Conservation (phyloP, 1,284 basidiomycete genomes). For the Cyathus olla region DNA sequence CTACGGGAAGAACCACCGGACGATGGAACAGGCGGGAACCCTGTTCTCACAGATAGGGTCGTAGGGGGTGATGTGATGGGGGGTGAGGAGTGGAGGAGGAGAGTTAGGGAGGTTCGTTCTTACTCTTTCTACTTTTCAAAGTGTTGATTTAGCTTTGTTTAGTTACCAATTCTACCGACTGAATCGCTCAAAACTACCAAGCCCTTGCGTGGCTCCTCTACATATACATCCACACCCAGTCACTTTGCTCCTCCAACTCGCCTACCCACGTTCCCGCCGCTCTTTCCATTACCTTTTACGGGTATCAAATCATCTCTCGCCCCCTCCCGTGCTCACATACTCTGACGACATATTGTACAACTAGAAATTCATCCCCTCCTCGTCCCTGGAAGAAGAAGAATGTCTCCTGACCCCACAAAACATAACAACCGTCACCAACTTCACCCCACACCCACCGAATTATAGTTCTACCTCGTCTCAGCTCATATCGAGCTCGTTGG, state of each 20-base stretch:
- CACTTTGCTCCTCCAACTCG: too few species aligned
- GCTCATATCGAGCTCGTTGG: slow-evolving; percentile 94
- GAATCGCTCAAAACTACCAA: slow-evolving; percentile 67
- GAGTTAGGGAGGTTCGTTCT: slow-evolving; percentile 66
- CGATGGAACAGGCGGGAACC: slow-evolving; percentile 55
- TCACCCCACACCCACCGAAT: slow-evolving; percentile 88
- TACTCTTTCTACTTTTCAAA: neutral
- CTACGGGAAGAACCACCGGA: slow-evolving; percentile 78
- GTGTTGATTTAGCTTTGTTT: neutral
- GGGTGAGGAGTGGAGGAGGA: slow-evolving; percentile 72
- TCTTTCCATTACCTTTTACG: slow-evolving; percentile 87
- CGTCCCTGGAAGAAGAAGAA: too few species aligned
- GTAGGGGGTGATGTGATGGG: slow-evolving; percentile 53
- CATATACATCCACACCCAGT: too few species aligned
- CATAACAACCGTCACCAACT: slow-evolving; percentile 78
- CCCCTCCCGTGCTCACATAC: slow-evolving; percentile 94
- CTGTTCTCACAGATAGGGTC: slow-evolving; percentile 68
- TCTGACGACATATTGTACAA: slow-evolving; percentile 96
- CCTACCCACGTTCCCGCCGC: too few species aligned
- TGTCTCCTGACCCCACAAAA: too few species aligned
- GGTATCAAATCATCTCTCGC: slow-evolving; percentile 79
- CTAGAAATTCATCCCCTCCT: slow-evolving; percentile 76
- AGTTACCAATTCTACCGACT: slow-evolving; percentile 64
- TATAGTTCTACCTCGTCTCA: slow-evolving; percentile 91
- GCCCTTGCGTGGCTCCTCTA: too few species aligned